These are phyloP conservation scores for Phytophthora crassamura DNA, from an alignment of 352 stramenopile species.

Conservation along the genomic window DNA sequence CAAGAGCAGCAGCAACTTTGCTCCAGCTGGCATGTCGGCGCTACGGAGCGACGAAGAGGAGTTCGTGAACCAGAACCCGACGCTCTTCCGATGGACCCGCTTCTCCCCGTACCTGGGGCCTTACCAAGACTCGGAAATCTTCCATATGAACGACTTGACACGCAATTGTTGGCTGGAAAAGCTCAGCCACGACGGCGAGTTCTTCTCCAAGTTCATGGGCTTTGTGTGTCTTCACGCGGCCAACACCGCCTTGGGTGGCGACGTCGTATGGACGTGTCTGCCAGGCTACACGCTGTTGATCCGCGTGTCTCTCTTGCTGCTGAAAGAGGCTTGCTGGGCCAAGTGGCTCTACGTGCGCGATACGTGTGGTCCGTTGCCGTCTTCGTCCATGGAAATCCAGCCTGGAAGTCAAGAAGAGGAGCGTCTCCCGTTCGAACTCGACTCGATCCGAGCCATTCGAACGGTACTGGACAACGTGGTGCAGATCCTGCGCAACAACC, in stretches of 20 bases:
- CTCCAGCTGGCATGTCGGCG: slow-evolving; percentile 20
- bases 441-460: slow-evolving; percentile 52
- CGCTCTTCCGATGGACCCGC: slow-evolving; percentile 64
- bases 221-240: slow-evolving; percentile 61
- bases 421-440: slow-evolving; percentile 54
- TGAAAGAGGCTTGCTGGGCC: slow-evolving; percentile 73
- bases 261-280: slow-evolving; percentile 56
- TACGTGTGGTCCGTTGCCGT: slow-evolving; percentile 41
- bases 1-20: slow-evolving; percentile 27
- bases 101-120: slow-evolving; percentile 65
- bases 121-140: slow-evolving; percentile 66
- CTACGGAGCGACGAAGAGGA: slow-evolving; percentile 46
- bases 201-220: slow-evolving; percentile 78
- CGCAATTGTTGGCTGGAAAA: slow-evolving; percentile 58
- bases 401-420: slow-evolving; percentile 37
- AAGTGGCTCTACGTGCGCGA: slow-evolving; percentile 70
- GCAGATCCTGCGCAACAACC: slow-evolving; percentile 65
- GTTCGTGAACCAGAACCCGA: slow-evolving; percentile 62
- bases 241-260: slow-evolving; percentile 39
- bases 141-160: slow-evolving; percentile 51
- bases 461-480: slow-evolving; percentile 64
- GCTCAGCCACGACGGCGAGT: slow-evolving; percentile 72
- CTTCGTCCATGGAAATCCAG: slow-evolving; percentile 41
- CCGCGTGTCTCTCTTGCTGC: slow-evolving; percentile 57
- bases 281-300: slow-evolving; percentile 73